Conservation (phyloP, 129 eudicot species). For the Kitagawia praeruptora region DNA sequence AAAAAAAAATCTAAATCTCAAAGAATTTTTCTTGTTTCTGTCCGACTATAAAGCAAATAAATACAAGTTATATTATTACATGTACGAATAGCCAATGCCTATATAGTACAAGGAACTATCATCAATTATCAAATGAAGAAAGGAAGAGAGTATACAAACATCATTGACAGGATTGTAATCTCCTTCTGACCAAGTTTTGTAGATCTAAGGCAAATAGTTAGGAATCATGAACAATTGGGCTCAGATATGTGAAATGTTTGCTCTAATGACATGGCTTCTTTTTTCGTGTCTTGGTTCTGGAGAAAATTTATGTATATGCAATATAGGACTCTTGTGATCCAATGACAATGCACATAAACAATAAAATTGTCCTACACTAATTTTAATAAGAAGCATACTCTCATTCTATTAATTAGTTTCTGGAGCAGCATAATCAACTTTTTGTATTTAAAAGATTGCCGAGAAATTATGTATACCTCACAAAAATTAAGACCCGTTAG, state of each 20-base stretch:
- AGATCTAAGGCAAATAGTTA: neutral
- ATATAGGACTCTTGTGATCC: neutral
- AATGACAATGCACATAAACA: neutral
- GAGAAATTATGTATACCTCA: slow-evolving; percentile 25
- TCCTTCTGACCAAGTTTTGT: neutral
- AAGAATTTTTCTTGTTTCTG: neutral
- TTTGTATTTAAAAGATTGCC: neutral
- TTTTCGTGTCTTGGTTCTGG: slow-evolving; percentile 4
- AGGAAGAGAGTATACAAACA: neutral
- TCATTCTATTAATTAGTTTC: neutral
- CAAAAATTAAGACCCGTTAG: slow-evolving; percentile 22
- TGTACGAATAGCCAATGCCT: neutral
- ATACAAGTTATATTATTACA: neutral
- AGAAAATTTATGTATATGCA: neutral
- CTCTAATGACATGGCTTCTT: neutral
- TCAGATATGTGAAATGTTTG: neutral
- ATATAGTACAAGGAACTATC: neutral
- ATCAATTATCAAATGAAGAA: neutral
- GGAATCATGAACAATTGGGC: neutral
- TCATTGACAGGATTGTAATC: neutral
- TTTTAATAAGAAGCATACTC: neutral
- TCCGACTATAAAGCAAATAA: neutral
- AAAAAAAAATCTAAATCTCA: neutral
- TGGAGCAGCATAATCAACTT: neutral
- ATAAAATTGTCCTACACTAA: neutral